A percentile compares a stretch with the other conserved stretches of the same genome.
Conservation (phyloP, 371 early-diverging fungal species). For the Mucor indicus region DNA sequence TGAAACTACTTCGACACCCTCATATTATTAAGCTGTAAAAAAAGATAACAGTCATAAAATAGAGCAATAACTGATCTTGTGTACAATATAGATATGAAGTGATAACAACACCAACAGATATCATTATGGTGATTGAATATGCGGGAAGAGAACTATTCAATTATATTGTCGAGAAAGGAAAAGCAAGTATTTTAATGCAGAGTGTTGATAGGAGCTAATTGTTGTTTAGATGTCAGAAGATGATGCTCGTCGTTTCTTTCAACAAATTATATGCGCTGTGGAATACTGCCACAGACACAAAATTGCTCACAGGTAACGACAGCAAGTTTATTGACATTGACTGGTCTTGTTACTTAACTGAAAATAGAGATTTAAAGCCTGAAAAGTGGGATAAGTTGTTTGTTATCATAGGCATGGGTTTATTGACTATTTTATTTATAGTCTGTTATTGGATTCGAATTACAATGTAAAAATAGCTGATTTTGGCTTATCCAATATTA, state of each 20-base stretch:
- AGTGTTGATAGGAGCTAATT: not conserved
- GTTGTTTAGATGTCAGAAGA: conserved; percentile 82
- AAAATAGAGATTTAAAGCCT: conserved; percentile 79
- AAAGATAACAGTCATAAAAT: too few species aligned
- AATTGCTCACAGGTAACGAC: conserved; percentile 94
- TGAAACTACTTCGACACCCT: conserved; percentile 92
- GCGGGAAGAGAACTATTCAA: conserved; percentile 96
- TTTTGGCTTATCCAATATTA: conserved; percentile 94
- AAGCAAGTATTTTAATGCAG: conserved; percentile 41
- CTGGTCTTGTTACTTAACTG: too few species aligned
- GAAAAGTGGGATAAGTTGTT: conserved; percentile 57
- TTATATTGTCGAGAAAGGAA: conserved; percentile 93
- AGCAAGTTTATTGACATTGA: too few species aligned
- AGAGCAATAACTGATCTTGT: not conserved
- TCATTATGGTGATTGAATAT: conserved; percentile 97
- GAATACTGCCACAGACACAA: conserved; percentile 98
- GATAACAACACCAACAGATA: conserved; percentile 94
- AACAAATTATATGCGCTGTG: conserved; percentile 97
- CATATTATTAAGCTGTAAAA: conserved; percentile 95
- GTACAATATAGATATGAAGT: conserved; percentile 97
- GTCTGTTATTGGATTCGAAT: conserved; percentile 85
- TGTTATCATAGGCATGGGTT: not conserved
- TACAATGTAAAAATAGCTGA: conserved; percentile 97
- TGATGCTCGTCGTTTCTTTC: conserved; percentile 91
- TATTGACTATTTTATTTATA: conserved; percentile 17